phyloP scores from a whole-genome alignment of 495 filamentous ascomycete genomes.

The Tuber brumale region DNA sequence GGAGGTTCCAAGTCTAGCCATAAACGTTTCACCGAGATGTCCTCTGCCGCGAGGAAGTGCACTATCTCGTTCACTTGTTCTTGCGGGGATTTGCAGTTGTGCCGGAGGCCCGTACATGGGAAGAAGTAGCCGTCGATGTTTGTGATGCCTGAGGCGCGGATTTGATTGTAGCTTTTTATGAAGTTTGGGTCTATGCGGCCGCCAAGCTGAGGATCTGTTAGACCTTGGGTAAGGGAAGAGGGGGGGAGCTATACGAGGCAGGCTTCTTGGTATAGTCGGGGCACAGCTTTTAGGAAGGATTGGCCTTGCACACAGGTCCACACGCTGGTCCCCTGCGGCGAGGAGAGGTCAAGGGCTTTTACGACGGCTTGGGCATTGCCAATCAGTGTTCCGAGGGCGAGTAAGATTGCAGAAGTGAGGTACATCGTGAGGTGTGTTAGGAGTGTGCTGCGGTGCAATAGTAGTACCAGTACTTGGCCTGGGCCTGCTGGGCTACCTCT shows the following conservation, averaged over 20 bases:
- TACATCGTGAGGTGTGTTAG: background rate
- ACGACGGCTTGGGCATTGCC: constrained; percentile 2
- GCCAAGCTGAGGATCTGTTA: constrained; percentile 12
- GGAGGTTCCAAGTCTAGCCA: constrained; percentile 37
- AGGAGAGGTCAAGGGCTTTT: constrained; percentile 16
- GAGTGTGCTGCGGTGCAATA: background rate
- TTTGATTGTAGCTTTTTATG: constrained; percentile 18
- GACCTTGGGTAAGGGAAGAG: background rate
- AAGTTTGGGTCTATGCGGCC: constrained; percentile 21
- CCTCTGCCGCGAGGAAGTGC: constrained; percentile 14
- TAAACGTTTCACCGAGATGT: constrained; percentile 24
- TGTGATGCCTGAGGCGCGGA: constrained; percentile 19
- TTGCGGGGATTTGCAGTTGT: constrained; percentile 27
- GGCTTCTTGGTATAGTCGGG: constrained; percentile 22
- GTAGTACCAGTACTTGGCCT: background rate
- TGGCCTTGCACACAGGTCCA: constrained; percentile 20
- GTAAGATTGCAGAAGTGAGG: background rate
- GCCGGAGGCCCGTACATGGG: constrained; percentile 20
- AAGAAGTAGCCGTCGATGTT: constrained; percentile 37
- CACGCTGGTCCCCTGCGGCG: background rate
- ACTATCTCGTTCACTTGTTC: constrained; percentile 32
- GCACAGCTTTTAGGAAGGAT: constrained; percentile 16
- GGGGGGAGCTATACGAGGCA: constrained; percentile 9
- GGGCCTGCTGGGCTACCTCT: background rate
- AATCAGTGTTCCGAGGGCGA: background rate